Evolutionary conservation across 305 asterid genomes (phyloP).

Genomic region (Solanum hybrid): DNA sequence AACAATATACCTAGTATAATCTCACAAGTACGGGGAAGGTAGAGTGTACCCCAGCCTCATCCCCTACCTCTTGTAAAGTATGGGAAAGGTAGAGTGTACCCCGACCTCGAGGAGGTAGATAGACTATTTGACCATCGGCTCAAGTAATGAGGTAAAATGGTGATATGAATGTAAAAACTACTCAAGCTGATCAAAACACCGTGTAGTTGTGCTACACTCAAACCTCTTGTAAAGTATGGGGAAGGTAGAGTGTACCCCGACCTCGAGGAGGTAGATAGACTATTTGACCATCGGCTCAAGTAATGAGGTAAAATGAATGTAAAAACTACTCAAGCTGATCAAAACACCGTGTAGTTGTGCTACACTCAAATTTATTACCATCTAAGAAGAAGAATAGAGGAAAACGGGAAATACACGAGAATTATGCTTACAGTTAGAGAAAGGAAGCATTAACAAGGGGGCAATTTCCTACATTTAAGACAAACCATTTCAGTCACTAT

Average conservation of each 20-base stretch:
- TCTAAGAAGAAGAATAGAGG: background rate
- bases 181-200: background rate
- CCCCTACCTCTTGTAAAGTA: no score
- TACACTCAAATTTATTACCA: background rate
- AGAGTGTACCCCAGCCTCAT: background rate
- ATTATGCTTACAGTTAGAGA: background rate
- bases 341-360: background rate
- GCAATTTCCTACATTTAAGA: background rate
- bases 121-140: fast-evolving
- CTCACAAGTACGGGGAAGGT: background rate
- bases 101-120: fast-evolving
- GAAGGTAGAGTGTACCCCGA: no score
- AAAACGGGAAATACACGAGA: background rate
- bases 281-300: background rate
- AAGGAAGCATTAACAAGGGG: background rate
- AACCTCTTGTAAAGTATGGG: no score
- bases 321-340: background rate
- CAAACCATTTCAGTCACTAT: background rate
- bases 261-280: fast-evolving
- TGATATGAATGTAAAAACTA: background rate
- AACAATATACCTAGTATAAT: background rate
- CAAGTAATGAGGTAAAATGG: background rate
- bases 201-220: no score
- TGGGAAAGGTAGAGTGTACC: no score
- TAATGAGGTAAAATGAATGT: background rate